Conservation (phyloP, 2,329 filamentous ascomycete species). For the Colletotrichum sp. region DNA sequence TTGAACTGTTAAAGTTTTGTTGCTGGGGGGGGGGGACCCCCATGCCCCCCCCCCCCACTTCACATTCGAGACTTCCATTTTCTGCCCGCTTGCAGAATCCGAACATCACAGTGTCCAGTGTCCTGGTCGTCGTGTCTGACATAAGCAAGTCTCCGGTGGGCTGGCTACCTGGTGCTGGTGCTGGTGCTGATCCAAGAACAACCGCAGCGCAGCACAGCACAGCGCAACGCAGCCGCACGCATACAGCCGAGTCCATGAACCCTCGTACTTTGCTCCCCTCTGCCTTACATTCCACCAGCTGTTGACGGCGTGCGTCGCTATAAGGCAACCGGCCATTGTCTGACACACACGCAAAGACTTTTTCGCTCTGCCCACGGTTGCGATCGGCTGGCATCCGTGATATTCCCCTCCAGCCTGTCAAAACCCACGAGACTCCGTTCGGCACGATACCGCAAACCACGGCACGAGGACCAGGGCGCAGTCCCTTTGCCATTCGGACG, state of each 20-base stretch:
- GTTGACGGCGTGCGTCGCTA: not conserved
- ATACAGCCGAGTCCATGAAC: not conserved
- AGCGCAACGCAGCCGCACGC: not conserved
- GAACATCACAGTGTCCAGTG: not conserved
- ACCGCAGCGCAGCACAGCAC: not conserved
- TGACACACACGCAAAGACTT: not conserved
- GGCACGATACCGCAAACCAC: not conserved
- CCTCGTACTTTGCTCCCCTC: not conserved
- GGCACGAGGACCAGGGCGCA: not conserved
- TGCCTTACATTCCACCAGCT: not conserved
- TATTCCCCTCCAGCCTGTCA: not conserved
- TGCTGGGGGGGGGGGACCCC: not conserved
- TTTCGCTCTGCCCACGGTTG: not conserved
- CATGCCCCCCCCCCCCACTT: too few relatives aligned
- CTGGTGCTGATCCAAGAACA: not conserved
- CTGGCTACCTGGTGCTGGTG: not conserved
- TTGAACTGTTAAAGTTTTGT: too few relatives aligned
- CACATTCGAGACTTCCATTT: not conserved
- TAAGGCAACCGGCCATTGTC: not conserved
- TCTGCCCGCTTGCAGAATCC: not conserved
- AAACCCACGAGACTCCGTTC: not conserved
- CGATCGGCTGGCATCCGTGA: not conserved
- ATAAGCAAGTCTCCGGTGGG: not conserved
- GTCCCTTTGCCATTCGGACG: not conserved
- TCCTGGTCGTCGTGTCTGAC: not conserved